Base-by-base conservation (phyloP, 169 alveolate genomes). In the Haemoproteus tartakovskyi region DNA sequence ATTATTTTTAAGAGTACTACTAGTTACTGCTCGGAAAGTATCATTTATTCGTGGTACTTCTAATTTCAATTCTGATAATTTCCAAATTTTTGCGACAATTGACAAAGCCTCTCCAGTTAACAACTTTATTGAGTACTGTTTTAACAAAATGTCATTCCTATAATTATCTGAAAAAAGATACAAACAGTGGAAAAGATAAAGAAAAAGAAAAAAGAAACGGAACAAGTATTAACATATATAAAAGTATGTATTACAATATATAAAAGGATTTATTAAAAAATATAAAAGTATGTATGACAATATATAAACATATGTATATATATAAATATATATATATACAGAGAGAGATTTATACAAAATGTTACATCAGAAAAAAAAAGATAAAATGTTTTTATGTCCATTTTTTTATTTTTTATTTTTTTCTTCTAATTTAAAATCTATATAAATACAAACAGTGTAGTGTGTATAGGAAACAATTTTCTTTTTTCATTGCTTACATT, bases 31-130 rank as follows among this genome's bases (percentile, higher is more conserved):
- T 40, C 8, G 21, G 19, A 74, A n/a, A 30, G 54, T 59, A n/a
- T 74, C 36, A 57, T 78, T 78, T 29, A 4, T 2, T 21, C 54
- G 47, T 36, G 54, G 84, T 2, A 29, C 45, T n/a, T 26, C 51
- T 11, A 74, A 30, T 57, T 74, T 74, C 33, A 74, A 40, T 18
- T 74, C 54, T 11, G 84, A 74, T 37, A 74, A 45, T 14, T 74
- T 74, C 84, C 84, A 74, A 41, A 74, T 74, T 21, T 74, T 74
- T 2, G 84, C 29, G 37, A 74, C 62, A 19, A 74, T 19, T 48
- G 59, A 36, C 59, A 74, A 33, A n/a, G 78, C 78, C 48, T 74
- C 84, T 43, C 84, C 84, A 8, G 54, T 33, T 57, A 74, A 30
- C 3, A 74, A 30, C 36, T 57, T 74, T 78, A 38, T 56, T 33